Base-by-base conservation (phyloP, 2,329 filamentous ascomycete species). In the Botryosphaeria agaves region DNA sequence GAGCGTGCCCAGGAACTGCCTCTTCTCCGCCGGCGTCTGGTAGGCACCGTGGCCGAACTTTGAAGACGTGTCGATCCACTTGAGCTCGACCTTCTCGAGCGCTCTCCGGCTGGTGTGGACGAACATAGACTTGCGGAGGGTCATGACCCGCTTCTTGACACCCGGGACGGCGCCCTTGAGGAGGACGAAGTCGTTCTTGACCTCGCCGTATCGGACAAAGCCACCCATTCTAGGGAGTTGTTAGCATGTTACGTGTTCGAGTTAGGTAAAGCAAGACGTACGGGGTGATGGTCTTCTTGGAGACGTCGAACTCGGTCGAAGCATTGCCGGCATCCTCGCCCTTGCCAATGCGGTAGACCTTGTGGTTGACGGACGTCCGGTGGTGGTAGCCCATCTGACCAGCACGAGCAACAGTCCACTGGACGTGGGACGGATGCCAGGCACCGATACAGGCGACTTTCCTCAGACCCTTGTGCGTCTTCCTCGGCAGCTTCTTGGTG, bases 391-490 rank as follows among this genome's bases (percentile, higher is more conserved):
- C 89, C 65, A 76, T 75, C 71, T 98, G 89, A 93, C 89, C 89
- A 45, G 89, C 89, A 80, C 89, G 89, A 59, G 87, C 89, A 70
- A 98, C 89, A 61, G 89, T 98, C 89, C 89, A 98, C 72, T 98
- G 89, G 65, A 98, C 89, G 83, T 98, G 89, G 65, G 81, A 84
- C 58, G 89, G 89, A 73, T 98, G 89, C 89, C 89, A 98, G 53
- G 89, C 89, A 81, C 89, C 89, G 64, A 98, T 98, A 93, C 89
- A 98, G 58, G 89, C 89, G 52, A 98, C 87, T 81, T 98, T 98
- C 57, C 89, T 79, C 57, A 98, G 84, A 93, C 89, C 89, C 79
- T 98, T 98, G 81, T 98, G 89, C 41, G 89, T 98, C 84, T 98
- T 98, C 61, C 89, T 83, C 50, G 89, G 89, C 55, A 98, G 83